phyloP scores from a whole-genome alignment of 805 yeast genomes.

The Wickerhamomyces bisporus region DNA sequence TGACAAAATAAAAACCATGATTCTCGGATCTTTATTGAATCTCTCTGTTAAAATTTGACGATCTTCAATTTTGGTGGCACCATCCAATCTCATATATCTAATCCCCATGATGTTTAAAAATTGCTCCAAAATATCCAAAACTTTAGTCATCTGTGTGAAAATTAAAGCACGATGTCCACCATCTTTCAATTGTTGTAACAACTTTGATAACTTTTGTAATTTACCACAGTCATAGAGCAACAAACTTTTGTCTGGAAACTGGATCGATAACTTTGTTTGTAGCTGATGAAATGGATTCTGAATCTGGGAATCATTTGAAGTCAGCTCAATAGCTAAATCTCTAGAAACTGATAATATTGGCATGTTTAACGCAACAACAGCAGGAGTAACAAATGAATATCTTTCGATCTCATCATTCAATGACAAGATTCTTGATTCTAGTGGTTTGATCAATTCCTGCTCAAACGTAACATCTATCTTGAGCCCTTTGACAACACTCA shows the following conservation, averaged over 20 bases:
- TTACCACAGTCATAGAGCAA: constrained; percentile 97
- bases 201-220: constrained; percentile 72
- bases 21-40: constrained; percentile 78
- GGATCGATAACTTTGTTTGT: constrained; percentile 83
- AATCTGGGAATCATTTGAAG: constrained; percentile 25
- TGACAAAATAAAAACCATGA: constrained; percentile 87
- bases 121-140: constrained; percentile 86
- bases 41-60: constrained; percentile 91
- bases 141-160: constrained; percentile 98
- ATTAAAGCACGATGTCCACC: constrained; percentile 92
- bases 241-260: constrained; percentile 92
- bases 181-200: constrained; percentile 72
- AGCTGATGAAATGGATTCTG: constrained; percentile 67
- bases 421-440: constrained; percentile 32
- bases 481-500: constrained; percentile 33
- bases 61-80: constrained; percentile 96
- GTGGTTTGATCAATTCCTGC: constrained; percentile 35
- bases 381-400: constrained; percentile 84
- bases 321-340: constrained; percentile 25
- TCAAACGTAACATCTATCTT: constrained; percentile 7
- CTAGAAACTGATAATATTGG: constrained; percentile 45
- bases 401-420: constrained; percentile 57
- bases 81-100: constrained; percentile 91
- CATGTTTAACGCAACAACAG: constrained; percentile 73
- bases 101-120: constrained; percentile 93